Conservation (phyloP, 495 filamentous ascomycete species). For the Apiosordaria backusii region DNA sequence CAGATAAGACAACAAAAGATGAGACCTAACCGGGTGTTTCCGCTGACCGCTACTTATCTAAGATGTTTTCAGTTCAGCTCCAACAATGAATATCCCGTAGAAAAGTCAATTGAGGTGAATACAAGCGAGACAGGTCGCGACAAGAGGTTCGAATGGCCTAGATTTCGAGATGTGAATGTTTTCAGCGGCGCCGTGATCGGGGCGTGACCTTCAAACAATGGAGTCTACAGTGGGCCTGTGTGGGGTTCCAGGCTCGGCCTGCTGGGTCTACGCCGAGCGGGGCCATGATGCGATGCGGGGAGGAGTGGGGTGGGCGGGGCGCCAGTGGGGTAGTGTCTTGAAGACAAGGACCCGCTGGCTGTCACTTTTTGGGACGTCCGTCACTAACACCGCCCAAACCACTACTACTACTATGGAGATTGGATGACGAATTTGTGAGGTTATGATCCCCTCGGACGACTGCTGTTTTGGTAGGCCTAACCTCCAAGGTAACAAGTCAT, state of each 20-base stretch:
- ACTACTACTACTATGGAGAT: neutral
- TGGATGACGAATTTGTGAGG: neutral
- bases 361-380: neutral
- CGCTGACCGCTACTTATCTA: too few species aligned
- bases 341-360: neutral
- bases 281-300: neutral
- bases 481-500: neutral
- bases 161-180: neutral
- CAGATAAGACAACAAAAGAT: neutral
- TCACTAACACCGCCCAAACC: neutral
- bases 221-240: neutral
- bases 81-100: neutral
- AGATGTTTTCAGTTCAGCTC: neutral
- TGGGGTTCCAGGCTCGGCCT: neutral
- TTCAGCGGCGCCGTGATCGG: slow-evolving; percentile 3
- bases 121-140: neutral
- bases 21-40: neutral
- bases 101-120: neutral
- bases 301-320: neutral
- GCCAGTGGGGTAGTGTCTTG: neutral
- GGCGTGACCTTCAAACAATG: neutral
- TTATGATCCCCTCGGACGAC: neutral
- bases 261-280: neutral
- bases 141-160: neutral
- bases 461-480: neutral